A percentile compares a stretch with the other conserved stretches of the same genome.
phyloP scores from a whole-genome alignment of 352 stramenopile genomes.

The Globisporangium sylvaticum region DNA sequence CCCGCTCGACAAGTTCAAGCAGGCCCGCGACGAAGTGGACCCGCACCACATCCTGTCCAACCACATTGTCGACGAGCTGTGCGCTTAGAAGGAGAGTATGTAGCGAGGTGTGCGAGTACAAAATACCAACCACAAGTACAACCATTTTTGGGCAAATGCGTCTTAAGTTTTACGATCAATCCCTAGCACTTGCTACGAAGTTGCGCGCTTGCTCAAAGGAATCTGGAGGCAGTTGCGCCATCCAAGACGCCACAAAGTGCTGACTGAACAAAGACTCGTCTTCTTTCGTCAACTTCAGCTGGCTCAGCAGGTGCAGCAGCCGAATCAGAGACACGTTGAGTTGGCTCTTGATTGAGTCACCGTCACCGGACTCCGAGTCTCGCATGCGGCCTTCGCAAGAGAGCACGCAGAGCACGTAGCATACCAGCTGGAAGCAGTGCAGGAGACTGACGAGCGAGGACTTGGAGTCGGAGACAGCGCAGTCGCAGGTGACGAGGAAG shows the following conservation, averaged over 20 bases:
- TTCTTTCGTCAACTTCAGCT: constrained; percentile 5
- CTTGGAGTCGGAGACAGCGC: constrained; percentile 20
- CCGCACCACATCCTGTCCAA: constrained; percentile 92
- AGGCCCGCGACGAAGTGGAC: constrained; percentile 86
- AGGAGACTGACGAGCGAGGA: constrained; percentile 20
- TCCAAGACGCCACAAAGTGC: constrained; percentile 31
- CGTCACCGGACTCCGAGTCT: constrained; percentile 8
- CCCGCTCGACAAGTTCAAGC: constrained; percentile 89
- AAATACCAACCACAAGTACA: background rate
- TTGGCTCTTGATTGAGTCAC: constrained; percentile 15
- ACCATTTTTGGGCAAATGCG: background rate
- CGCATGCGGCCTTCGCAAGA: constrained; percentile 15
- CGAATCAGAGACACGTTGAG: constrained; percentile 32
- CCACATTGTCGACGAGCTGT: constrained; percentile 82
- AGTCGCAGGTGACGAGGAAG: constrained; percentile 23
- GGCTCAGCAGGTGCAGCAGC: constrained; percentile 26
- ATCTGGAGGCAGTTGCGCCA: constrained; percentile 23
- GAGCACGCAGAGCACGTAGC: constrained; percentile 19
- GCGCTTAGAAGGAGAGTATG: constrained; percentile 21
- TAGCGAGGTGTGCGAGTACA: background rate
- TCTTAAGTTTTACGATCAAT: background rate
- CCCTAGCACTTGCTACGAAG: constrained; percentile 9
- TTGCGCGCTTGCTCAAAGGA: constrained; percentile 20
- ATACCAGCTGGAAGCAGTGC: constrained; percentile 35
- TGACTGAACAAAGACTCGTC: constrained; percentile 20